These are phyloP conservation scores for Pyrenochaeta sp. DNA, from an alignment of 2,329 filamentous ascomycete species.

Conservation along the genomic window DNA sequence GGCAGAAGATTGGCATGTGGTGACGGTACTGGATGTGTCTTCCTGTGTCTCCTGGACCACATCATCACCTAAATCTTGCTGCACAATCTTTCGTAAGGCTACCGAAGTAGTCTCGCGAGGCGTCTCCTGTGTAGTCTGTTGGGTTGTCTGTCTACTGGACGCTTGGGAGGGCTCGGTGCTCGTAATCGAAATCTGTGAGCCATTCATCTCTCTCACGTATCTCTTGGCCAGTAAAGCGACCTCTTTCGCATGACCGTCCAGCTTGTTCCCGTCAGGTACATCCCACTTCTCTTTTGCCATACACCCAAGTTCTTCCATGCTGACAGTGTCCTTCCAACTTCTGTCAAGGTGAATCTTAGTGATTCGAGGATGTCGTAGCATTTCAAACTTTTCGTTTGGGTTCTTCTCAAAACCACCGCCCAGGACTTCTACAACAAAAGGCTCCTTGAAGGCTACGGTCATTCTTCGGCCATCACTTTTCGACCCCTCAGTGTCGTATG, in stretches of 20 bases:
- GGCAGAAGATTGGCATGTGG: conserved; percentile 19
- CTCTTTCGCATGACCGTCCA: conserved; percentile 40
- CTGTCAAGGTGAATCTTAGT: conserved; percentile 81
- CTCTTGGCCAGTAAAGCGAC: conserved; percentile 33
- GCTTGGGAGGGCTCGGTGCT: conserved; percentile 34
- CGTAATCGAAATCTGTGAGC: conserved; percentile 21
- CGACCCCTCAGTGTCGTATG: conserved; percentile 31
- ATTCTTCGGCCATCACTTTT: conserved; percentile 36
- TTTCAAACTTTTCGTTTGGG: conserved; percentile 73
- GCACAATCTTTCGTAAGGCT: too few relatives aligned
- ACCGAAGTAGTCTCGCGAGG: conserved; percentile 4
- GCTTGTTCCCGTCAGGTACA: conserved; percentile 30
- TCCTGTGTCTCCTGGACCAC: conserved; percentile 29
- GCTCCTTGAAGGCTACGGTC: conserved; percentile 68
- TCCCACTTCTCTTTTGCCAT: conserved; percentile 65
- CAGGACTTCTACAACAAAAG: conserved; percentile 79
- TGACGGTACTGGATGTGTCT: conserved; percentile 12
- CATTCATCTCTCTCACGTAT: conserved; percentile 21
- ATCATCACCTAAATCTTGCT: conserved; percentile 11
- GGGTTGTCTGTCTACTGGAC: conserved; percentile 25
- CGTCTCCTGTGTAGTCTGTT: conserved; percentile 16
- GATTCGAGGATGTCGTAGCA: conserved; percentile 77
- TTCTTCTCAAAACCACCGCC: conserved; percentile 81
- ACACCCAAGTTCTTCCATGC: conserved; percentile 73
- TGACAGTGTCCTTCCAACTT: conserved; percentile 70